Evolutionary conservation across 2,329 filamentous ascomycete species (phyloP).

Genomic region (Phaeoacremonium minimum): DNA sequence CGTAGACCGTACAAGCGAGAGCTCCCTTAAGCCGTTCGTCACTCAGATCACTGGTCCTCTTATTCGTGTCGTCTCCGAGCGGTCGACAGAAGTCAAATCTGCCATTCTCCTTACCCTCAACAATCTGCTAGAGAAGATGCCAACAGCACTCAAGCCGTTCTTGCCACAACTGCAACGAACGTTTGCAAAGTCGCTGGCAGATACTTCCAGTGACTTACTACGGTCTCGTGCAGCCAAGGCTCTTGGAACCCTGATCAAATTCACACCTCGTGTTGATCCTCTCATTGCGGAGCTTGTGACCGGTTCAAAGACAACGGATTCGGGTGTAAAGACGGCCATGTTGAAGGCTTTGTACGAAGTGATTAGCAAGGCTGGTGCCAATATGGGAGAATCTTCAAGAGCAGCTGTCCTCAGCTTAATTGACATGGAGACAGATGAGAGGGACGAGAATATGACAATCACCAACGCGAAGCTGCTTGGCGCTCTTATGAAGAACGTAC

Average conservation of each 20-base stretch:
- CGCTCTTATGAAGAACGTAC: constrained; percentile 82
- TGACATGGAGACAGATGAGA: constrained; percentile 75
- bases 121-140: constrained; percentile 94
- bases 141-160: constrained; percentile 91
- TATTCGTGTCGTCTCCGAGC: constrained; percentile 95
- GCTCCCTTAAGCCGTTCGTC: constrained; percentile 88
- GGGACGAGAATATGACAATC: constrained; percentile 74
- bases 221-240: constrained; percentile 88
- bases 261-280: constrained; percentile 92
- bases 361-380: constrained; percentile 86
- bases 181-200: constrained; percentile 92
- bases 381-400: constrained; percentile 90
- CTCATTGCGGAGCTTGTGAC: constrained; percentile 88
- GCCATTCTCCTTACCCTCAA: constrained; percentile 93
- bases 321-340: constrained; percentile 91
- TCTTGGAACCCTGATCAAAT: constrained; percentile 88
- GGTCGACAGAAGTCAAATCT: constrained; percentile 92
- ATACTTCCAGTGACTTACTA: constrained; percentile 84
- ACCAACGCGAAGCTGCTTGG: constrained; percentile 89
- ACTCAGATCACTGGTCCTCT: constrained; percentile 96
- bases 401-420: constrained; percentile 84
- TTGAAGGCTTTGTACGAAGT: constrained; percentile 95
- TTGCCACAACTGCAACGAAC: constrained; percentile 93
- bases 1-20: constrained; percentile 84
- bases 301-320: constrained; percentile 86